phyloP scores from a whole-genome alignment of 176 grass and related monocot genomes.

The Oryza australiensis region DNA sequence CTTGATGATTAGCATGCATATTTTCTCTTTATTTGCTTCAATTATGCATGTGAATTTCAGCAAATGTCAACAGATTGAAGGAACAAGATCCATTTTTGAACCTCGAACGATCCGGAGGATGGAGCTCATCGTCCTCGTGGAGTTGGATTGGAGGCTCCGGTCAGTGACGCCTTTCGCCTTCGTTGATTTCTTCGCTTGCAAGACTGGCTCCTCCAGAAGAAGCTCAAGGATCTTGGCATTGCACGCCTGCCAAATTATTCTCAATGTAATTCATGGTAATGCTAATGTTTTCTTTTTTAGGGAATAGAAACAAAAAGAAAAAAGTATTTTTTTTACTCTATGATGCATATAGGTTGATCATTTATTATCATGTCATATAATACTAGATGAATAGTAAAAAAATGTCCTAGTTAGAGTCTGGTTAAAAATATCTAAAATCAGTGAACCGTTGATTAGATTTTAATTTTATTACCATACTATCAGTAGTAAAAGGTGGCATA shows the following conservation, averaged over 20 bases:
- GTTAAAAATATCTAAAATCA: neutral
- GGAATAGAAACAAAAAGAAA: neutral
- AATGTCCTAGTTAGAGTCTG: neutral
- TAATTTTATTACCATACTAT: neutral
- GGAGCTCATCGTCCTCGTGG: constrained; percentile 61
- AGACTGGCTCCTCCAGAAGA: constrained; percentile 46
- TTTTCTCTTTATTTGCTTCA: neutral
- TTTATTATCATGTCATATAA: neutral
- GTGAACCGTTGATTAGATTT: neutral
- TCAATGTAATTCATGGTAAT: constrained; percentile 49
- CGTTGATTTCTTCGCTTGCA: constrained; percentile 54
- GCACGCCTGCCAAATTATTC: constrained; percentile 43
- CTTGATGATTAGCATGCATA: neutral
- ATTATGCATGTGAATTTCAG: neutral
- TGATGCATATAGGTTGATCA: neutral
- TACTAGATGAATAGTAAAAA: neutral
- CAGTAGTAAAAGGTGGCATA: neutral
- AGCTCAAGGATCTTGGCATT: constrained; percentile 39
- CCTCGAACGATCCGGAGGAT: constrained; percentile 54
- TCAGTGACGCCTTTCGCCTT: constrained; percentile 57
- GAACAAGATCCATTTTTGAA: constrained; percentile 52
- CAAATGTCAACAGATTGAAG: constrained; percentile 38
- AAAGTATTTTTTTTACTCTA: neutral
- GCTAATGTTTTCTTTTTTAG: neutral
- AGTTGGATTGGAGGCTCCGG: constrained; percentile 64